Evolutionary conservation across 2,329 filamentous ascomycete genomes (phyloP).

Genomic region (Penicillium crustosum): DNA sequence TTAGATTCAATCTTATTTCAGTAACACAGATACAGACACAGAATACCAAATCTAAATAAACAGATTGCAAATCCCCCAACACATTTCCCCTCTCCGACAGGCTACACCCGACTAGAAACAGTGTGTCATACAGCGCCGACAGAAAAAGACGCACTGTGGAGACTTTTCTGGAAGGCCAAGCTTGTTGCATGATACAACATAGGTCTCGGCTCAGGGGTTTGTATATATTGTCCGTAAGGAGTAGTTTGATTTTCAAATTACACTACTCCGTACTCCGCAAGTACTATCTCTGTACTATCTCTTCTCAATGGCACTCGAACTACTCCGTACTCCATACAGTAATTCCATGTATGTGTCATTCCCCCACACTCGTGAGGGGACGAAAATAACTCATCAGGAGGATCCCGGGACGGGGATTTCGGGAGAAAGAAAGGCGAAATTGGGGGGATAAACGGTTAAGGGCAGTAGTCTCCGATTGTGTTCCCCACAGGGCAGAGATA

Average conservation of each 20-base stretch:
- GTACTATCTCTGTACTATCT: too few species aligned
- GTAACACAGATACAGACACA: not conserved
- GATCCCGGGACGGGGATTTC: not conserved
- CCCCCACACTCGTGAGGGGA: conserved; percentile 6
- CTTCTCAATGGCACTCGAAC: too few species aligned
- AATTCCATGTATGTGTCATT: not conserved
- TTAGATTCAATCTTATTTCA: not conserved
- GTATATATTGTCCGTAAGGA: not conserved
- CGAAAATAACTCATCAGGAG: not conserved
- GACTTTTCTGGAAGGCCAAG: conserved; percentile 12
- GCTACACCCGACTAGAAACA: conserved; percentile 10
- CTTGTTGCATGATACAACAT: conserved; percentile 4
- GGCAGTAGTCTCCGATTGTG: not conserved
- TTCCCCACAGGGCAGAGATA: not conserved
- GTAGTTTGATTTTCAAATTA: not conserved
- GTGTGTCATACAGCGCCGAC: conserved; percentile 26
- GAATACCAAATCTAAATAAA: not conserved
- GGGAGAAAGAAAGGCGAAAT: not conserved
- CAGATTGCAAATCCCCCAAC: not conserved
- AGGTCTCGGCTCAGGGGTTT: not conserved
- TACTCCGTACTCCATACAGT: not conserved
- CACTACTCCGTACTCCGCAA: not conserved
- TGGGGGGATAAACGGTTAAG: not conserved
- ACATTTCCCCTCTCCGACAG: conserved; percentile 14
- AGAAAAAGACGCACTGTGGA: conserved; percentile 28